Base-by-base conservation (phyloP, 2,329 filamentous ascomycete genomes). In the Aciculosporium take region DNA sequence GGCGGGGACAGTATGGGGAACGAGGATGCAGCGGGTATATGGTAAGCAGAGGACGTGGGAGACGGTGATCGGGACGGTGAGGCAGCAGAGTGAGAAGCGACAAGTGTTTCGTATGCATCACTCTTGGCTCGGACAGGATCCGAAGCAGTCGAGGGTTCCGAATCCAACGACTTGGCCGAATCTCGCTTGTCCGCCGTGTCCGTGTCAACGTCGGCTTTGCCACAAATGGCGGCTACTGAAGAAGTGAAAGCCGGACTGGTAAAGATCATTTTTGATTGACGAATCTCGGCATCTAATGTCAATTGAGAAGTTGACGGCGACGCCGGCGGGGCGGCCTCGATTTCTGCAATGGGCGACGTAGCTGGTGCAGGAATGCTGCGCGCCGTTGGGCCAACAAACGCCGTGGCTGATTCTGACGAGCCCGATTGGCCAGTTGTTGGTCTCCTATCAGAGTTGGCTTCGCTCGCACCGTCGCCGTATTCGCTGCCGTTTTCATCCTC, bases 141-240 rank as follows among this genome's bases (percentile, higher is more conserved):
- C 1, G 50, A 55, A 9, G 50, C 47, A 13, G 52, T 42, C 5
- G 50, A 61, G 5, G 49, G 53, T 21, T 56, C 57, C 1, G 61
- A 63, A 23, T 62, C 65, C 17, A 69, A 49, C 27, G 68, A 64
- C 50, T 69, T 72, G 32, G 60, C 67, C n/a, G 71, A 74, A 47
- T 73, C 69, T 39, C 68, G 67, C 43, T 69, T 70, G 39, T 63
- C 58, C 21, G 51, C 40, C 23, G 51, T 46, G 39, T 54, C 49
- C 7, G 49, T 44, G 13, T 53, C 49, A 6, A 50, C 41, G 13
- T 53, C 51, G 33, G 55, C 52, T 39, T 54, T 50, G 24, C 59
- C 54, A 2, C 54, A 53, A n/a, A 63, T 53, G 35, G 62, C 59
- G 9, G 61, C 62, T 4, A 69, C 53, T 12, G 59, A 63, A 1